A percentile compares a stretch with the other conserved stretches of the same genome.
phyloP scores from a whole-genome alignment of 345 rosid species.

The Pugionium dolabratum region DNA sequence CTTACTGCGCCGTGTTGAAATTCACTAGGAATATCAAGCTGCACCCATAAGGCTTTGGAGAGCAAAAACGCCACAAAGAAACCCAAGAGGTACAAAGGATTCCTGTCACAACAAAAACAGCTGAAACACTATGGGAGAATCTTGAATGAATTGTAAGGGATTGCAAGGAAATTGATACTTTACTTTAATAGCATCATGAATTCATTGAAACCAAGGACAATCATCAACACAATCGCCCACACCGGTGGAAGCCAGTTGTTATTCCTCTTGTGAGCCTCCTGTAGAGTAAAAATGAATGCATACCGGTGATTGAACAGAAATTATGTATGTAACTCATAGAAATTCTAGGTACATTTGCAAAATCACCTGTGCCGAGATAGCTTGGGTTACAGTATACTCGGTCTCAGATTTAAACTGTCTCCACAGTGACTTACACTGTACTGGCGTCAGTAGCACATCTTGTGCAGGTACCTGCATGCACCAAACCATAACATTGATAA shows the following conservation, averaged over 20 bases:
- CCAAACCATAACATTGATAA: background rate
- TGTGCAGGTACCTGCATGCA: slow-evolving; percentile 55
- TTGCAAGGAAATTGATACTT: slow-evolving; percentile 18
- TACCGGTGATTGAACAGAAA: background rate
- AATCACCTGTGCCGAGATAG: slow-evolving; percentile 69
- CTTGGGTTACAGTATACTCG: slow-evolving; percentile 70
- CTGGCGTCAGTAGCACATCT: slow-evolving; percentile 62
- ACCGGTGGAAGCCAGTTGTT: slow-evolving; percentile 78
- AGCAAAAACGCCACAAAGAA: slow-evolving; percentile 57
- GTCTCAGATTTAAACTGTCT: slow-evolving; percentile 79
- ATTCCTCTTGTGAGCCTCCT: slow-evolving; percentile 67
- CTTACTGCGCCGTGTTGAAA: slow-evolving; percentile 75
- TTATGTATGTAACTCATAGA: background rate
- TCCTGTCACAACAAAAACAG: slow-evolving; percentile 54
- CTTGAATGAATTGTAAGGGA: slow-evolving; percentile 19
- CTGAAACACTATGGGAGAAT: slow-evolving; percentile 4
- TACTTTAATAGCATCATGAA: slow-evolving; percentile 76
- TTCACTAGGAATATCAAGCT: slow-evolving; percentile 58
- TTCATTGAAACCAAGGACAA: slow-evolving; percentile 73
- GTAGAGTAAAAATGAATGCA: slow-evolving; percentile 28
- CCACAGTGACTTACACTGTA: slow-evolving; percentile 81
- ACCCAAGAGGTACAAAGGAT: slow-evolving; percentile 69
- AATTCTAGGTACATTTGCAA: slow-evolving; percentile 10
- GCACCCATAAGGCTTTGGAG: slow-evolving; percentile 74
- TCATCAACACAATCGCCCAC: slow-evolving; percentile 64